Evolutionary conservation across 257 asterid species (phyloP).

Genomic region (Voacanga thouarsii): DNA sequence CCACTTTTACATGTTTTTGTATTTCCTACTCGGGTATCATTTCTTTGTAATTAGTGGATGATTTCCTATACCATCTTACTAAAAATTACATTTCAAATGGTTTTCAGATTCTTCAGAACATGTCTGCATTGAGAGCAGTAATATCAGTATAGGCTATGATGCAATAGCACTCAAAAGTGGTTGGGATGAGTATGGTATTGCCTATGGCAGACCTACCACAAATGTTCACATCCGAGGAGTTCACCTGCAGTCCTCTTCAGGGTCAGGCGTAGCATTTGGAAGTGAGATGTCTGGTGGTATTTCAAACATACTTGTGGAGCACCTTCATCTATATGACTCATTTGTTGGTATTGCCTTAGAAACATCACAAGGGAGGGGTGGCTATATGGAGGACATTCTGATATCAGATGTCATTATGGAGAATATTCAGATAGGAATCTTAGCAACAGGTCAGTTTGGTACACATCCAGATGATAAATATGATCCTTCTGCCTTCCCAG

Average conservation of each 20-base stretch:
- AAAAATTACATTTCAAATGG: not conserved
- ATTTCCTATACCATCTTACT: not conserved
- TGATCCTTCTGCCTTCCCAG: slow-evolving; percentile 70
- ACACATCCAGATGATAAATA: slow-evolving; percentile 80
- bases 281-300: slow-evolving; percentile 99
- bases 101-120: slow-evolving; percentile 79
- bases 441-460: slow-evolving; percentile 65
- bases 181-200: slow-evolving; percentile 96
- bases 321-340: slow-evolving; percentile 49
- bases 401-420: slow-evolving; percentile 49
- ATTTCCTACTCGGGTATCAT: not conserved
- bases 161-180: slow-evolving; percentile 86
- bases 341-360: slow-evolving; percentile 56
- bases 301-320: slow-evolving; percentile 58
- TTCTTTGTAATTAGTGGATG: too few species aligned
- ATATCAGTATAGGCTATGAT: slow-evolving; percentile 75
- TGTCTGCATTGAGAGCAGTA: slow-evolving; percentile 88
- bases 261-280: slow-evolving; percentile 81
- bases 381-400: slow-evolving; percentile 54
- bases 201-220: slow-evolving; percentile 57
- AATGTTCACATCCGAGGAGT: slow-evolving; percentile 55
- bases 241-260: slow-evolving; percentile 50
- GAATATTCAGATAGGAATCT: slow-evolving; percentile 54
- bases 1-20: not conserved
- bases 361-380: slow-evolving; percentile 82